Percentiles rank a stretch among this genome's conserved stretches.
Evolutionary conservation across 768 basidiomycete species (phyloP).

Genomic region (Heimioporus sp.): DNA sequence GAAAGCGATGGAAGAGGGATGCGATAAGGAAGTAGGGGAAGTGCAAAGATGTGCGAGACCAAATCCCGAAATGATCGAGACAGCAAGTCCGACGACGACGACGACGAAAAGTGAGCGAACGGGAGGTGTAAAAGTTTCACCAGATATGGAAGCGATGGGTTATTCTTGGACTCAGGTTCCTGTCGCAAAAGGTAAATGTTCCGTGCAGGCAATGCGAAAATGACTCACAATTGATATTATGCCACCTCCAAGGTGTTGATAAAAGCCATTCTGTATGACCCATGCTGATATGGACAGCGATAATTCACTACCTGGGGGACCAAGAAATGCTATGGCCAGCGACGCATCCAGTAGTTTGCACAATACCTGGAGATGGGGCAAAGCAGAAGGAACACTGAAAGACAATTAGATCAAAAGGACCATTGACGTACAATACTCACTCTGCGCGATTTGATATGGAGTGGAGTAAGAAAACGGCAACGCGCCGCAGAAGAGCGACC

Average conservation of each 20-base stretch:
- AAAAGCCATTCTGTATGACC: slow-evolving; percentile 47
- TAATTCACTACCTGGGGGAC: slow-evolving; percentile 30
- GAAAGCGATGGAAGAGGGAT: slow-evolving; percentile 62
- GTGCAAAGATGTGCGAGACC: slow-evolving; percentile 57
- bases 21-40: slow-evolving; percentile 79
- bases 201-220: not conserved
- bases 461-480: slow-evolving; percentile 47
- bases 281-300: slow-evolving; percentile 40
- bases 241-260: slow-evolving; percentile 26
- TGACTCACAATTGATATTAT: slow-evolving; percentile 47
- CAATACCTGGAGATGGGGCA: slow-evolving; percentile 50
- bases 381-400: slow-evolving; percentile 47
- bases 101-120: slow-evolving; percentile 27
- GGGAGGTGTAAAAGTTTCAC: slow-evolving; percentile 28
- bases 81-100: slow-evolving; percentile 26
- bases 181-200: slow-evolving; percentile 23
- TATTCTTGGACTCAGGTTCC: slow-evolving; percentile 56
- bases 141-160: slow-evolving; percentile 26
- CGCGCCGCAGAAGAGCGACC: slow-evolving; percentile 57
- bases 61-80: slow-evolving; percentile 38
- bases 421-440: slow-evolving; percentile 38
- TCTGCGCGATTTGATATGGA: slow-evolving; percentile 47
- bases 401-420: not conserved
- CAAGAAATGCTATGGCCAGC: slow-evolving; percentile 12
- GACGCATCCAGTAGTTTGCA: slow-evolving; percentile 41